Evolutionary conservation across 2,329 filamentous ascomycete genomes (phyloP), one percentile per base, ranked within the genome.

Genomic region (Diaporthe longicolla): DNA sequence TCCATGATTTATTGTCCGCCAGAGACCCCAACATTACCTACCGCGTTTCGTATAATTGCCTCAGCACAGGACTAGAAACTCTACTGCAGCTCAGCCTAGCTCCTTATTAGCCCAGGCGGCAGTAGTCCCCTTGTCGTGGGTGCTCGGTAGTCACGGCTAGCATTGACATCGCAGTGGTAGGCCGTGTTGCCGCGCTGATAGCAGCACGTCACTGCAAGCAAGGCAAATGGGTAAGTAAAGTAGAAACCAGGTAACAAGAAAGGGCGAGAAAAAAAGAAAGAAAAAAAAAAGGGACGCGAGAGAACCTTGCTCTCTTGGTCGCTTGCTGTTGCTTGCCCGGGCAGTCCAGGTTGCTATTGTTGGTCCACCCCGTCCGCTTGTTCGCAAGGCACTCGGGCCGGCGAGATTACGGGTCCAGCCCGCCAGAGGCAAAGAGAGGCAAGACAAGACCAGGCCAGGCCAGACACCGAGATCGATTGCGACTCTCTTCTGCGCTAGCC

Each of bases 401-500:
- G 59, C 24, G 40, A 65, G 43, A 65, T 19, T 50, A 50, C 43
- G 29, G 61, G 43, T 45, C 40, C 59, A 65, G 43, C 24, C 37
- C 26, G 57, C 29, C 35, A 43, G 3, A 61, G 57, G 35, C n/a
- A 26, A 17, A 29, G 54, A 21, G 35, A 35, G 61, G 29, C 43
- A 24, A 26, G 61, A 17, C 61, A 65, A 24, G 59, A 50, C 59
- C 21, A 35, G 63, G 37, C 59, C 21, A 35, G 63, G 37, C 45
- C 45, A 50, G 61, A 66, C 26, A 35, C 63, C 45, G 45, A 66
- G 45, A 66, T 66, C 63, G 63, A 66, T 52, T 66, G 45, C 63
- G 63, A 66, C 52, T 52, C 63, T 66, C 63, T 52, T 66, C 45
- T 66, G 63, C 63, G 63, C 63, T 66, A 66, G 63, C 63, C 63